Percentiles rank a stretch among this genome's conserved stretches.
Evolutionary conservation across 495 filamentous ascomycete species (phyloP).

Genomic region (Penicillium lagena): DNA sequence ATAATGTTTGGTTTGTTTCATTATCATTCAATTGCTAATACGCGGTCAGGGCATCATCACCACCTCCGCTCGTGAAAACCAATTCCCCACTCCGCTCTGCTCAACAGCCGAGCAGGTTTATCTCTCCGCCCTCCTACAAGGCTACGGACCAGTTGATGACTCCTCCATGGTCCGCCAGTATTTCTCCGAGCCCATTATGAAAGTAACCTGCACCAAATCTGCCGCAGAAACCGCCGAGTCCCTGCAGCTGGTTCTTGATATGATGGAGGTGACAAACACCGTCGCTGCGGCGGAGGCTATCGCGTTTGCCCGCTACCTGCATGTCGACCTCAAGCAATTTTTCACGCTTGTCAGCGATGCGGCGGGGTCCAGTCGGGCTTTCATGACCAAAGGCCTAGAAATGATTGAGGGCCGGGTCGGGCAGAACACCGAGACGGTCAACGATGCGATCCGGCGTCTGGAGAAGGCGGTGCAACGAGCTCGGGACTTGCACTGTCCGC

Average conservation of each 20-base stretch:
- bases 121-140: slow-evolving; percentile 50
- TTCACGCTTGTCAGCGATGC: slow-evolving; percentile 63
- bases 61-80: slow-evolving; percentile 50
- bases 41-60: slow-evolving; percentile 60
- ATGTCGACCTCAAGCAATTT: slow-evolving; percentile 59
- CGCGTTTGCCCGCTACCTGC: slow-evolving; percentile 54
- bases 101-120: slow-evolving; percentile 69
- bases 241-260: slow-evolving; percentile 48
- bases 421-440: slow-evolving; percentile 41
- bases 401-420: slow-evolving; percentile 39
- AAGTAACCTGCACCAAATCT: slow-evolving; percentile 19
- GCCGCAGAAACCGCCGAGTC: slow-evolving; percentile 23
- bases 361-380: slow-evolving; percentile 59
- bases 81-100: slow-evolving; percentile 64
- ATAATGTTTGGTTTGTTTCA: not conserved
- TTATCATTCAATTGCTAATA: not conserved
- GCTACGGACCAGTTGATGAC: slow-evolving; percentile 62
- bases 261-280: slow-evolving; percentile 60
- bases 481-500: slow-evolving; percentile 40
- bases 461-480: slow-evolving; percentile 54
- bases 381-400: slow-evolving; percentile 49
- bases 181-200: slow-evolving; percentile 31
- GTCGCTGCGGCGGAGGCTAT: slow-evolving; percentile 61
- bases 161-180: slow-evolving; percentile 63
- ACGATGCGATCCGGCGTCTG: slow-evolving; percentile 49